Evolutionary conservation across 257 asterid genomes (phyloP).

Genomic region (Solanum sejunctum): DNA sequence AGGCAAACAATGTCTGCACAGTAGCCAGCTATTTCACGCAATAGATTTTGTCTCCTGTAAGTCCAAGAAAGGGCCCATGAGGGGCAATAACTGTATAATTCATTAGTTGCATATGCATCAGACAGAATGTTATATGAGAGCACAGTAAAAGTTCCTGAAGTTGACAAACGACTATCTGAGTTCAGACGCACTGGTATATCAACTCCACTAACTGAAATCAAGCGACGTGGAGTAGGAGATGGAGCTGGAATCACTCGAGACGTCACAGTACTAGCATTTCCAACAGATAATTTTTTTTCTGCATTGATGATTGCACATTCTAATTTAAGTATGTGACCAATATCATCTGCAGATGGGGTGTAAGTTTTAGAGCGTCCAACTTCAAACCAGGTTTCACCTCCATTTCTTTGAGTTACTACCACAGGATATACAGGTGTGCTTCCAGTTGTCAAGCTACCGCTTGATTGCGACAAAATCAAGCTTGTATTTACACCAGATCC

Average conservation of each 20-base stretch:
- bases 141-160: conserved; percentile 80
- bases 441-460: conserved; percentile 48
- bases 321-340: conserved; percentile 79
- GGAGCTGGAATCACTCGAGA: conserved; percentile 99
- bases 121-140: conserved; percentile 88
- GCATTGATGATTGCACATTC: conserved; percentile 75
- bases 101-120: conserved; percentile 62
- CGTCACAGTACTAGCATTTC: conserved; percentile 54
- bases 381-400: conserved; percentile 93
- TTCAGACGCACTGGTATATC: conserved; percentile 57
- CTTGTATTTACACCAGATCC: conserved; percentile 34
- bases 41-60: conserved; percentile 81
- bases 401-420: conserved; percentile 57
- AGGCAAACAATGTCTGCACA: conserved; percentile 90
- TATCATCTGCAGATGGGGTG: conserved; percentile 89
- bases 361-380: conserved; percentile 72
- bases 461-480: conserved; percentile 42
- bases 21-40: conserved; percentile 89
- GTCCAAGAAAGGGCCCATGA: conserved; percentile 99
- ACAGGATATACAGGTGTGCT: conserved; percentile 54
- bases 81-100: conserved; percentile 74
- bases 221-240: conserved; percentile 78
- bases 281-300: conserved; percentile 49
- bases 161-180: conserved; percentile 36
- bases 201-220: conserved; percentile 56